Evolutionary conservation across 495 filamentous ascomycete species (phyloP), one percentile per base, ranked within the genome.

Genomic region (Elaphomyces granulatus): DNA sequence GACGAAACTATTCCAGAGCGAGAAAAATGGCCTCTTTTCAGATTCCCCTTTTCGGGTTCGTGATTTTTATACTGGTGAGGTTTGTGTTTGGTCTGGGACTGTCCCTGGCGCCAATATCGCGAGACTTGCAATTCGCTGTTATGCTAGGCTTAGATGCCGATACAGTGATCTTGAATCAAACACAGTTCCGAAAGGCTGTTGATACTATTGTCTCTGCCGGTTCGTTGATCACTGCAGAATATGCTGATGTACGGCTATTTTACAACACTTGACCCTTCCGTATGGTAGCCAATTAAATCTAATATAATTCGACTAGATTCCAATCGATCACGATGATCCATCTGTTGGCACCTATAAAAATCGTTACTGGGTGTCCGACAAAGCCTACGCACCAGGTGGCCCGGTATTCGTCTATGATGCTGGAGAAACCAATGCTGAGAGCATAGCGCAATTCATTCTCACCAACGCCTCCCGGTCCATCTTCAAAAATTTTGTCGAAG

Each of bases 401-500:
- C 73, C 73, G 0, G 59, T 77, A 10, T 59, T 77, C 35, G 41
- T 75, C 3, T 72, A 67, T 30, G 72, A 74, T 51, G 60, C 48
- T 4, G 72, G 72, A 7, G 72, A 75, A 47, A 34, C 53, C 0
- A 41, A 49, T 31, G 71, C 60, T 1, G 54, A 60, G 32, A 20
- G 14, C 0, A 30, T 46, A 3, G 54, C 53, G 8, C 34, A 48
- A 28, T 17, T 34, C 3, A 47, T 58, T 36, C 45, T 75, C 34
- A 58, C 54, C 17, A 63, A 63, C 21, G 45, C 48, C 1, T 39
- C 45, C n/a, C n/a, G n/a, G n/a, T 60, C 59, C 1, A 65, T 68
- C 40, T 66, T 74, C 34, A 51, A 47, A 10, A 41, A 57, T 20
- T 55, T 43, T 17, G 16, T 47, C 15, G 40, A 61, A 31, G 57